Evolutionary conservation across 345 rosid genomes (phyloP), one percentile per base, ranked within the genome.

Genomic region (Hypericum perforatum): DNA sequence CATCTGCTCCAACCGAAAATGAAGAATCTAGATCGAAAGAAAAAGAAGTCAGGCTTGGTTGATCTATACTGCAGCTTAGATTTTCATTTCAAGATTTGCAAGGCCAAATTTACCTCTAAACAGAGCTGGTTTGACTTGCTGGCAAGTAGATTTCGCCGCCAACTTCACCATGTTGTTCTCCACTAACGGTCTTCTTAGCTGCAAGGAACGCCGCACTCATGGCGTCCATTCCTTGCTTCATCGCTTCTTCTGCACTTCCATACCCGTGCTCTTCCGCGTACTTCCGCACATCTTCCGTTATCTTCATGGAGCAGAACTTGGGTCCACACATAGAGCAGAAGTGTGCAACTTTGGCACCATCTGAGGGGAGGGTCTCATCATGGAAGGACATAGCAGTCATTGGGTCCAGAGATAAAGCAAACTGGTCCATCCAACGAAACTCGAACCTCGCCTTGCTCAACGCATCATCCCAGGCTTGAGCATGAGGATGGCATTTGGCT

Each of bases 291-390:
- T 94, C 97, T 77, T 94, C 99, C 6, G 97, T 94, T 74, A 89
- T 94, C 97, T 82, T 94, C 99, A 94, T 94, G 8, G 99, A 94
- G 80, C 99, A 94, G 73, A 94, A 94, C 46, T 94, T 94, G 6
- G 95, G 99, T 29, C 99, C 97, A 41, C 99, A 94, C 97, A 94
- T 86, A 32, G 97, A 94, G 74, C 99, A 94, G 58, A 94, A 94
- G 54, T 89, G 97, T 0, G 99, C 99, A 48, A 94, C 91, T 76
- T 94, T 89, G 48, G 99, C 99, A 64, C 97, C 97, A 14, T 94
- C 97, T 54, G 99, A 73, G 48, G 99, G 99, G 51, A 94, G 75
- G 37, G 95, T 94, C 71, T 94, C 99, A 53, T 89, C 97, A 68
- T 94, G 99, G 84, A 82, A 94, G 40, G 94, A 82, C 95, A 84